phyloP scores from a whole-genome alignment of 495 filamentous ascomycete genomes.

The Penicillium roqueforti region DNA sequence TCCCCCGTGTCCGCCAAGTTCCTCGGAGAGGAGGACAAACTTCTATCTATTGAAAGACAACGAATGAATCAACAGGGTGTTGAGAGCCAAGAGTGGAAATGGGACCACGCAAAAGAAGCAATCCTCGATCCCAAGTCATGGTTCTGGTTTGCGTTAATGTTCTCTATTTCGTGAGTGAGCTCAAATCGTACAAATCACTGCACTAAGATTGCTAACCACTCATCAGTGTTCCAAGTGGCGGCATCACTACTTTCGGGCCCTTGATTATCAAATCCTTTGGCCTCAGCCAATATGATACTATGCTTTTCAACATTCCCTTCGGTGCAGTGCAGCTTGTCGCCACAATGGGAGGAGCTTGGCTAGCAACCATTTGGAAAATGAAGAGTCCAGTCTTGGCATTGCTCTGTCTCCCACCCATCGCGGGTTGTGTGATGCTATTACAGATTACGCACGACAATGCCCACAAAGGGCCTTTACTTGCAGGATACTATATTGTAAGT shows the following conservation, averaged over 20 bases:
- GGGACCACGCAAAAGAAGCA: conserved; percentile 59
- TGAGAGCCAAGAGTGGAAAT: conserved; percentile 54
- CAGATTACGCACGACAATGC: conserved; percentile 40
- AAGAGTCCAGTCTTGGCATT: conserved; percentile 56
- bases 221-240: conserved; percentile 55
- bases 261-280: conserved; percentile 61
- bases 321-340: conserved; percentile 58
- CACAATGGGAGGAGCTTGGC: conserved; percentile 53
- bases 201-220: conserved; percentile 19
- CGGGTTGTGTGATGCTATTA: conserved; percentile 54
- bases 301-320: conserved; percentile 63
- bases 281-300: conserved; percentile 54
- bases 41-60: conserved; percentile 58
- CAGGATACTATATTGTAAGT: conserved; percentile 54
- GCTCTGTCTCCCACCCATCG: conserved; percentile 52
- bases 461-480: conserved; percentile 48
- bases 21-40: conserved; percentile 53
- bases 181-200: background rate
- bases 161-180: conserved; percentile 39
- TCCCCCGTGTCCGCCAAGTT: conserved; percentile 58
- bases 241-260: conserved; percentile 61
- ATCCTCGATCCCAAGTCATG: conserved; percentile 62
- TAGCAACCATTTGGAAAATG: conserved; percentile 49
- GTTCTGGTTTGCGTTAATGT: conserved; percentile 61
- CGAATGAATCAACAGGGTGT: conserved; percentile 63